Percentiles rank a stretch among this genome's conserved stretches.
phyloP scores from a whole-genome alignment of 2,329 filamentous ascomycete genomes.

The Aspergillus ustus region DNA sequence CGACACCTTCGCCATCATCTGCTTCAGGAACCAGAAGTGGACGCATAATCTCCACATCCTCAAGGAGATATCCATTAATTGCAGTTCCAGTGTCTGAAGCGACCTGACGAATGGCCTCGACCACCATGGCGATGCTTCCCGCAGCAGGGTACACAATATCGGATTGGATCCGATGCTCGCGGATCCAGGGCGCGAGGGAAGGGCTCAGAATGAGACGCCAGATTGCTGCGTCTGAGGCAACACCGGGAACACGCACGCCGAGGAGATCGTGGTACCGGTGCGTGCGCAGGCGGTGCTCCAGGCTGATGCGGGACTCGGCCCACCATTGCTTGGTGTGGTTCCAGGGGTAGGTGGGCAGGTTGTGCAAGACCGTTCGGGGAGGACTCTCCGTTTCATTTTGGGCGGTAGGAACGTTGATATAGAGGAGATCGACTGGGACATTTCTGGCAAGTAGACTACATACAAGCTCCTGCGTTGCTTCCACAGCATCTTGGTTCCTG shows the following conservation, averaged over 20 bases:
- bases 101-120: background rate
- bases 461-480: too few relatives aligned
- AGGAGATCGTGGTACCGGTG: constrained; percentile 21
- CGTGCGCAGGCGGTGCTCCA: constrained; percentile 25
- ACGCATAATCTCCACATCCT: too few relatives aligned
- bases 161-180: background rate
- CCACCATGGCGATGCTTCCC: background rate
- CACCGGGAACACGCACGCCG: constrained; percentile 22
- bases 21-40: too few relatives aligned
- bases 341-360: constrained; percentile 47
- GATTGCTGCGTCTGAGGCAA: constrained; percentile 27
- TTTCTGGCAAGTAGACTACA: too few relatives aligned
- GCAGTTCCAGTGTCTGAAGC: too few relatives aligned
- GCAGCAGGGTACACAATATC: background rate
- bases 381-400: background rate
- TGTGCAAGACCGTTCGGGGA: constrained; percentile 17
- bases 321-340: constrained; percentile 45
- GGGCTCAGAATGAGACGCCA: constrained; percentile 51
- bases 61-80: too few relatives aligned
- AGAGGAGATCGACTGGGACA: background rate
- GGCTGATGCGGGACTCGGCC: constrained; percentile 33
- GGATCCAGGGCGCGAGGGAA: background rate
- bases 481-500: too few relatives aligned
- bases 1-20: too few relatives aligned
- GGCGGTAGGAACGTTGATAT: background rate